These are phyloP conservation scores for Lithospermum erythrorhizon DNA, from an alignment of 257 asterid species.

Conservation along the genomic window DNA sequence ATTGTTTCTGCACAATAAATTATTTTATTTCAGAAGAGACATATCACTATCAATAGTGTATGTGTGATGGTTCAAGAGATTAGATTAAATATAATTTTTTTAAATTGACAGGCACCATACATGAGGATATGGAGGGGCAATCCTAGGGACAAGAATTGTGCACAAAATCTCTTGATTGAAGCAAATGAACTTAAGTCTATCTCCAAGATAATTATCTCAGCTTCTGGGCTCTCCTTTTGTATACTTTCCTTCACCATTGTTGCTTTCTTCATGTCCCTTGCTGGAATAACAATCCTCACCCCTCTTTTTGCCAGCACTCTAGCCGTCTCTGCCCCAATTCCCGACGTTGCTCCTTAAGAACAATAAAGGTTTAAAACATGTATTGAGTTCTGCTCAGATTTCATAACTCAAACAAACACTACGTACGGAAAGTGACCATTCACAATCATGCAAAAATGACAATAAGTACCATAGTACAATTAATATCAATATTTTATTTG, in stretches of 20 bases:
- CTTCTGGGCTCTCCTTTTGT: conserved; percentile 39
- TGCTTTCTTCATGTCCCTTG: conserved; percentile 66
- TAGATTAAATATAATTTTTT: too few relatives aligned
- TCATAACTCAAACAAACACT: too few relatives aligned
- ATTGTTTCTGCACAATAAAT: conserved; percentile 67
- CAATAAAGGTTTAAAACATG: too few relatives aligned
- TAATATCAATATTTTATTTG: too few relatives aligned
- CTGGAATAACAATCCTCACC: conserved; percentile 62
- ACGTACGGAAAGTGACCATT: too few relatives aligned
- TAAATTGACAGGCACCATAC: conserved; percentile 22
- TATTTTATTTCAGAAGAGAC: too few relatives aligned
- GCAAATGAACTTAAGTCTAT: conserved; percentile 78
- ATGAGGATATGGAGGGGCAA: conserved; percentile 83
- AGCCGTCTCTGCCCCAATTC: conserved; percentile 90
- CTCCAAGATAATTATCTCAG: conserved; percentile 54
- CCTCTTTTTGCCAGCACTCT: conserved; percentile 76
- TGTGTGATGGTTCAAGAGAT: too few relatives aligned
- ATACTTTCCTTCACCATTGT: conserved; percentile 45
- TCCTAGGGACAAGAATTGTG: conserved; percentile 62
- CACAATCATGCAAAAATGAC: too few relatives aligned
- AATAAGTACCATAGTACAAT: too few relatives aligned
- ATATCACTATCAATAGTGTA: neutral
- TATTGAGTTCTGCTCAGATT: too few relatives aligned
- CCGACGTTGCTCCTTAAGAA: conserved; percentile 68
- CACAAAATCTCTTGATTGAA: conserved; percentile 68